phyloP scores from a whole-genome alignment of 2,329 filamentous ascomycete species.

The Metarhizium sp. region DNA sequence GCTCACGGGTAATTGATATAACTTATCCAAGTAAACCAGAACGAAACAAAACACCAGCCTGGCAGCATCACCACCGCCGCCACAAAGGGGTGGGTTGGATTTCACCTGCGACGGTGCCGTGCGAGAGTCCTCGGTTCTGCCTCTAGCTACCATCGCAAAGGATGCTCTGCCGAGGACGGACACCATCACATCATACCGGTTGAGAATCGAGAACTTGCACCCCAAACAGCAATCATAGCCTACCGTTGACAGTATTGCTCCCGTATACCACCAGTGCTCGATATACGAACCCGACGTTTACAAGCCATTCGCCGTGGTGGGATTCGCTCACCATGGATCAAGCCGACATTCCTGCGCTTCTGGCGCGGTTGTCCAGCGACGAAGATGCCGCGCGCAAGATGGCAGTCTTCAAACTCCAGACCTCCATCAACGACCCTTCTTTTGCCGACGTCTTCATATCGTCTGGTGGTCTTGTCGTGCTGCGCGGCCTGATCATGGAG shows the following conservation, averaged over 20 bases:
- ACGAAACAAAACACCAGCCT: neutral
- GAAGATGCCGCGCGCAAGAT: conserved; percentile 94
- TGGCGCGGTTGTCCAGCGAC: conserved; percentile 55
- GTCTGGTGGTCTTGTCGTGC: conserved; percentile 71
- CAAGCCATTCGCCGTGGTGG: neutral
- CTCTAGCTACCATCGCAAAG: neutral
- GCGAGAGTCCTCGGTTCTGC: neutral
- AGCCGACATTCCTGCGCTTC: conserved; percentile 55
- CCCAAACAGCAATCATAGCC: neutral
- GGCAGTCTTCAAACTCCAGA: conserved; percentile 97
- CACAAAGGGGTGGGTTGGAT: neutral
- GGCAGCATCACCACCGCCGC: neutral
- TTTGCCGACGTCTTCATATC: conserved; percentile 96
- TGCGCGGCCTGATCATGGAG: conserved; percentile 75
- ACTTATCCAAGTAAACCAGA: too few species aligned
- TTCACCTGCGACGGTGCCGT: neutral
- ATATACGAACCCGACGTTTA: neutral
- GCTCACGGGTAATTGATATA: too few species aligned
- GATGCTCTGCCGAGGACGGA: neutral
- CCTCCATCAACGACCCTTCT: conserved; percentile 86
- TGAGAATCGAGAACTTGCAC: neutral
- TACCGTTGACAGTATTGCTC: neutral
- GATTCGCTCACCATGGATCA: conserved; percentile 44
- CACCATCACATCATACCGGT: neutral
- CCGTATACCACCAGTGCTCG: neutral